phyloP scores from a whole-genome alignment of 106 monocot genomes.

The Platanthera guangdongensis region DNA sequence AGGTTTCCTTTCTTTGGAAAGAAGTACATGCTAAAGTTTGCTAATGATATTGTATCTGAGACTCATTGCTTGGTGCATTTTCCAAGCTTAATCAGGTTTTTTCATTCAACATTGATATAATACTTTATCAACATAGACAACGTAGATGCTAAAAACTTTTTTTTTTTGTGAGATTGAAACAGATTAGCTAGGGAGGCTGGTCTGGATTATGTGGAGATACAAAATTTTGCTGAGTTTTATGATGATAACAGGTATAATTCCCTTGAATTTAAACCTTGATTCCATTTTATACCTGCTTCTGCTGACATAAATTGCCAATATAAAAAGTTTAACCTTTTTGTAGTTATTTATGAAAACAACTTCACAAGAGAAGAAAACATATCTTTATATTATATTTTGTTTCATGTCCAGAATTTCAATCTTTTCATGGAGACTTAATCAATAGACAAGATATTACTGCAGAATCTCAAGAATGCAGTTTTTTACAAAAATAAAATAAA shows the following conservation, averaged over 20 bases:
- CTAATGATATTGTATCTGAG: conserved; percentile 57
- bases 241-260: conserved; percentile 81
- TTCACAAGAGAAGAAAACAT: background rate
- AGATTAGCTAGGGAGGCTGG: conserved; percentile 96
- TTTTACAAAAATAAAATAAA: background rate
- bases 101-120: conserved; percentile 2
- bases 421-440: background rate
- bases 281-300: background rate
- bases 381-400: background rate
- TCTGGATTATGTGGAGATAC: conserved; percentile 88
- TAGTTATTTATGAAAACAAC: background rate
- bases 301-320: background rate
- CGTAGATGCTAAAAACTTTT: background rate
- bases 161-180: conserved; percentile 4
- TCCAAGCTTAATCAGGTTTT: conserved; percentile 85
- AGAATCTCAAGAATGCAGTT: background rate
- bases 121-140: background rate
- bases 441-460: background rate
- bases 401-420: background rate
- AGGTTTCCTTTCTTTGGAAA: conserved; percentile 98
- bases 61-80: conserved; percentile 89
- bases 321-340: background rate
- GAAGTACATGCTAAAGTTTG: conserved; percentile 84
- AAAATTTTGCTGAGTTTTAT: conserved; percentile 94
- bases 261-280: background rate